phyloP scores from a whole-genome alignment of 768 basidiomycete species.

The Pholiota microspora region DNA sequence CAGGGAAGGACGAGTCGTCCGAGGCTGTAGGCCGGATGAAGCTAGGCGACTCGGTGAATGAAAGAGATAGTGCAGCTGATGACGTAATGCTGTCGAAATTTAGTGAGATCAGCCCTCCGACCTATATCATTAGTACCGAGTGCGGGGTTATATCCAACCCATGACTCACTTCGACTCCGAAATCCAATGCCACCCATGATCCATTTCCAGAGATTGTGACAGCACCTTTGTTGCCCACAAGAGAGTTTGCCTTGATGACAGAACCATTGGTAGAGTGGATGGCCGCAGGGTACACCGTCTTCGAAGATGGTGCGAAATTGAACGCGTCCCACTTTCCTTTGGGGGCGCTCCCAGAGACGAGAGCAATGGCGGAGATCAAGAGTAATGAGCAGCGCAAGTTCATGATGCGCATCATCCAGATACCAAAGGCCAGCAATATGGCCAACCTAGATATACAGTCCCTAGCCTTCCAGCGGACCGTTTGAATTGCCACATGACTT shows the following conservation, averaged over 20 bases:
- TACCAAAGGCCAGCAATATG: no score
- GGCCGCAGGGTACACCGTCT: conserved; percentile 41
- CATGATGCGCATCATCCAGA: no score
- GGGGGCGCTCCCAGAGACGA: conserved; percentile 31
- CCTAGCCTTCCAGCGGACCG: no score
- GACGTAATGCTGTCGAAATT: conserved; percentile 34
- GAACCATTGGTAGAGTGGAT: conserved; percentile 37
- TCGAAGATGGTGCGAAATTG: conserved; percentile 47
- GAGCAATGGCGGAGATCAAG: not conserved
- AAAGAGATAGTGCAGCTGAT: conserved; percentile 40
- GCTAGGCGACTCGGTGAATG: conserved; percentile 56
- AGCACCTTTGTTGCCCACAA: conserved; percentile 32
- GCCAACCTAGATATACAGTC: no score
- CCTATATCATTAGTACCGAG: no score
- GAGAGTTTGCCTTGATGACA: conserved; percentile 28
- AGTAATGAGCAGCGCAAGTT: no score
- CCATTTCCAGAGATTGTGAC: conserved; percentile 39
- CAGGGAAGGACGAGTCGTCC: conserved; percentile 52
- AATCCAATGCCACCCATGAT: conserved; percentile 53
- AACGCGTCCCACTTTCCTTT: conserved; percentile 51
- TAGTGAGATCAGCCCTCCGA: conserved; percentile 52
- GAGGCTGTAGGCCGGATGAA: conserved; percentile 53
- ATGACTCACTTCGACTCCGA: conserved; percentile 52
- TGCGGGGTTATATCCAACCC: no score
- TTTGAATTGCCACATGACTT: no score